Percentiles rank a stretch among this genome's conserved stretches.
Evolutionary conservation across 164 flowering plant genomes (phyloP).

Genomic region (Akebia trifoliata): DNA sequence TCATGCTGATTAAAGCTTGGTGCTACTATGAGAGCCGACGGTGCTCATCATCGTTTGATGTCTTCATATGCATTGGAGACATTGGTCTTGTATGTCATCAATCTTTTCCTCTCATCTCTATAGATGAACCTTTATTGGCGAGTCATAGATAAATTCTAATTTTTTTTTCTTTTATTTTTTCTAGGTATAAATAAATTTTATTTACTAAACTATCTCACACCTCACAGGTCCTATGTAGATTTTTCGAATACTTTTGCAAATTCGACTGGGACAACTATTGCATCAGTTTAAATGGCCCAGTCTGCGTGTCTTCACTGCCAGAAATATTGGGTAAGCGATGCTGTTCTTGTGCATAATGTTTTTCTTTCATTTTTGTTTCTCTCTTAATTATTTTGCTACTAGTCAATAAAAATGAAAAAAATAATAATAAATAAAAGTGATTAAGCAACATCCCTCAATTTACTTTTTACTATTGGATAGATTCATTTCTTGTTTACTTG

Average conservation of each 20-base stretch:
- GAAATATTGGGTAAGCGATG: constrained; percentile 56
- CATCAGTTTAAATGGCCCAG: constrained; percentile 70
- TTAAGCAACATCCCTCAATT: neutral
- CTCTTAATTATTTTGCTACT: neutral
- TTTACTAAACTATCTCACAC: neutral
- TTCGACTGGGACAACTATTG: constrained; percentile 89
- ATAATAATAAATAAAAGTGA: too few species aligned
- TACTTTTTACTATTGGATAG: too few species aligned
- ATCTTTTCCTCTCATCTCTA: constrained; percentile 55
- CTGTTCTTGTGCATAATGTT: neutral
- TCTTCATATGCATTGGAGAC: constrained; percentile 96
- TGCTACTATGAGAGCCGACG: constrained; percentile 93
- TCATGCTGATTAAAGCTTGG: constrained; percentile 94
- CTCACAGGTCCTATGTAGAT: constrained; percentile 70
- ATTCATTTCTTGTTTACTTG: neutral
- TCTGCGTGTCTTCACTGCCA: constrained; percentile 58
- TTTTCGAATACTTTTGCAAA: constrained; percentile 83
- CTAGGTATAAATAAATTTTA: neutral
- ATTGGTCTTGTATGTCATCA: constrained; percentile 73
- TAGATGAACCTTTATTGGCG: constrained; percentile 76
- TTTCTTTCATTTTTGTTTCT: too few species aligned
- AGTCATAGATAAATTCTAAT: constrained; percentile 22
- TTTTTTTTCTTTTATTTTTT: too few species aligned
- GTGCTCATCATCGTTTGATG: constrained; percentile 90
- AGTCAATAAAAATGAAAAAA: neutral